These are phyloP conservation scores for Sporothrix humicola DNA, from an alignment of 2,329 filamentous ascomycete species.

Conservation along the genomic window DNA sequence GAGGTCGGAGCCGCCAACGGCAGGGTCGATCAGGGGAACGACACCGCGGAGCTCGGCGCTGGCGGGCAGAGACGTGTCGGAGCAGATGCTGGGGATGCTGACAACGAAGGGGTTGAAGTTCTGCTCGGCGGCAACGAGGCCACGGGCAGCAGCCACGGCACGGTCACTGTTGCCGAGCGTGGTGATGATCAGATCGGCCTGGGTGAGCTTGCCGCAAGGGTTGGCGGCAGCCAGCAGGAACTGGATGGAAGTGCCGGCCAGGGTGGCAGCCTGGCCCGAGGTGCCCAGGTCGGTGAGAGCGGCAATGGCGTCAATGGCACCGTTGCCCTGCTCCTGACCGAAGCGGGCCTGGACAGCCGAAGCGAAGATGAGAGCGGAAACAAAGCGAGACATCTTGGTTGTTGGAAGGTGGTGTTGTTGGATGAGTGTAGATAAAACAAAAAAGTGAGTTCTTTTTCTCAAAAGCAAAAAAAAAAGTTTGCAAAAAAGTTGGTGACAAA, in stretches of 20 bases:
- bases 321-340: slow-evolving; percentile 62
- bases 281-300: slow-evolving; percentile 59
- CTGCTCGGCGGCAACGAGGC: slow-evolving; percentile 40
- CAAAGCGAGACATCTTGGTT: slow-evolving; percentile 41
- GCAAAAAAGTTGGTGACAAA: background rate
- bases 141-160: slow-evolving; percentile 64
- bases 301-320: slow-evolving; percentile 58
- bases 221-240: slow-evolving; percentile 64
- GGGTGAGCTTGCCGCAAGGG: slow-evolving; percentile 55
- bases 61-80: slow-evolving; percentile 65
- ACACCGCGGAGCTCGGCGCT: slow-evolving; percentile 68
- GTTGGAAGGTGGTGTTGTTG: background rate
- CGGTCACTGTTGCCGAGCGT: slow-evolving; percentile 63
- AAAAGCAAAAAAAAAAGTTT: background rate
- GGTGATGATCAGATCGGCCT: slow-evolving; percentile 68
- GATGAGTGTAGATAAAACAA: background rate
- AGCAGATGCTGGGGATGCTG: slow-evolving; percentile 66
- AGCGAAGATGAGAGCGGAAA: slow-evolving; percentile 46
- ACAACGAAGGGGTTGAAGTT: slow-evolving; percentile 58
- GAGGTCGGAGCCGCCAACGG: slow-evolving; percentile 59
- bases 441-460: background rate
- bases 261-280: slow-evolving; percentile 65
- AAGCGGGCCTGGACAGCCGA: slow-evolving; percentile 56
- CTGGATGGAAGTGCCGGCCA: slow-evolving; percentile 64
- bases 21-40: slow-evolving; percentile 70